A percentile compares a stretch with the other conserved stretches of the same genome.
Conservation (phyloP, 139 green algal species). For the Volvox reticuliferus region DNA sequence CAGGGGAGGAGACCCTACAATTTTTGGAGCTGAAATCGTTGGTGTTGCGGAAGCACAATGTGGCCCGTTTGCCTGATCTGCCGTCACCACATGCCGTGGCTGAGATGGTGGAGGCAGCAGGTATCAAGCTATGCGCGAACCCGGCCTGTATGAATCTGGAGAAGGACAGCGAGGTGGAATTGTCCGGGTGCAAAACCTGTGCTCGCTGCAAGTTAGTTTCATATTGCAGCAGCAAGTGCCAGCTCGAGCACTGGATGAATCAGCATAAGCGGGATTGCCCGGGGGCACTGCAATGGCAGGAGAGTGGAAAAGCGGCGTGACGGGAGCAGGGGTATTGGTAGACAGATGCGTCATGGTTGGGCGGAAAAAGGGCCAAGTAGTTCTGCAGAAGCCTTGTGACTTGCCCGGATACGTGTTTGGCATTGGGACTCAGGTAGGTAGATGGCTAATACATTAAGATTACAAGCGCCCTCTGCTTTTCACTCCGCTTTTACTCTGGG, state of each 20-base stretch:
- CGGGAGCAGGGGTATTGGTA: too few species aligned
- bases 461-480: too few species aligned
- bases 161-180: neutral
- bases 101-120: neutral
- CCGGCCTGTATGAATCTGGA: neutral
- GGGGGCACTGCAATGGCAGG: neutral
- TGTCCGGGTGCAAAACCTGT: neutral
- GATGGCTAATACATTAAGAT: too few species aligned
- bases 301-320: too few species aligned
- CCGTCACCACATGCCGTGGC: neutral
- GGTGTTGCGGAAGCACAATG: neutral
- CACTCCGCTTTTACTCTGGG: too few species aligned
- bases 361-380: too few species aligned
- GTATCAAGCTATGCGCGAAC: neutral
- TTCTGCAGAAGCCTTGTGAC: too few species aligned
- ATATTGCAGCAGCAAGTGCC: conserved; percentile 10
- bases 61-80: neutral
- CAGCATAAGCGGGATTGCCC: neutral
- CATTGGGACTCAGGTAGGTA: too few species aligned
- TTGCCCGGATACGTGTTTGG: too few species aligned
- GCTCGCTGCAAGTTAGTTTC: neutral
- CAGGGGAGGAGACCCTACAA: neutral
- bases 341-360: too few species aligned
- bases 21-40: neutral
- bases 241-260: neutral